A percentile compares a stretch with the other conserved stretches of the same genome.
These are phyloP conservation scores for Domatiomyces globalis DNA, from an alignment of 2,329 filamentous ascomycete genomes.

Conservation along the genomic window DNA sequence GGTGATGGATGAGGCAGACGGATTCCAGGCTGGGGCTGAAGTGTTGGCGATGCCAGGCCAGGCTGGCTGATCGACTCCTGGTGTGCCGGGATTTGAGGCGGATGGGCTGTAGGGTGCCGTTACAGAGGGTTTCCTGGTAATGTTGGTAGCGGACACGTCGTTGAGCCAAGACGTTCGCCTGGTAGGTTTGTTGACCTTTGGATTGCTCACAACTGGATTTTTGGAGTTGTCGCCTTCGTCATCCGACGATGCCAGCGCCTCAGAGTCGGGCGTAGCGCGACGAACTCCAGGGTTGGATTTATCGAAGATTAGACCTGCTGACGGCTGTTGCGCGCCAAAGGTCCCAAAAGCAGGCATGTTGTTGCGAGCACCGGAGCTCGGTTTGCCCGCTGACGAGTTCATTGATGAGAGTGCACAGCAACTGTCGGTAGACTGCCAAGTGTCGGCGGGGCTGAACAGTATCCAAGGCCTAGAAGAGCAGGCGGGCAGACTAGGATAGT, in stretches of 20 bases:
- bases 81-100: slow-evolving; percentile 67
- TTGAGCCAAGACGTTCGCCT: slow-evolving; percentile 76
- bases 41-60: slow-evolving; percentile 24
- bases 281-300: slow-evolving; percentile 56
- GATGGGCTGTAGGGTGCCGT: slow-evolving; percentile 61
- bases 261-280: slow-evolving; percentile 83
- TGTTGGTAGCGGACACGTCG: slow-evolving; percentile 50
- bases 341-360: slow-evolving; percentile 17
- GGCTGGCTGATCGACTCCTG: slow-evolving; percentile 48
- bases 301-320: slow-evolving; percentile 54
- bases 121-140: slow-evolving; percentile 56
- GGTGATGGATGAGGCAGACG: background rate
- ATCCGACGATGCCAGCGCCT: slow-evolving; percentile 84
- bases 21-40: slow-evolving; percentile 11
- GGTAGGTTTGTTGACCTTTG: slow-evolving; percentile 46
- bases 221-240: slow-evolving; percentile 60
- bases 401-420: slow-evolving; percentile 3
- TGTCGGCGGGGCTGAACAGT: background rate
- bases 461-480: background rate
- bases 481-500: background rate
- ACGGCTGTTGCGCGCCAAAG: slow-evolving; percentile 30
- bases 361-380: slow-evolving; percentile 10
- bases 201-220: slow-evolving; percentile 29
- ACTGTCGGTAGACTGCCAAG: background rate
- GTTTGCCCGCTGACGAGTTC: slow-evolving; percentile 10